phyloP scores from a whole-genome alignment of 257 asterid species.

The Coffea canephora region DNA sequence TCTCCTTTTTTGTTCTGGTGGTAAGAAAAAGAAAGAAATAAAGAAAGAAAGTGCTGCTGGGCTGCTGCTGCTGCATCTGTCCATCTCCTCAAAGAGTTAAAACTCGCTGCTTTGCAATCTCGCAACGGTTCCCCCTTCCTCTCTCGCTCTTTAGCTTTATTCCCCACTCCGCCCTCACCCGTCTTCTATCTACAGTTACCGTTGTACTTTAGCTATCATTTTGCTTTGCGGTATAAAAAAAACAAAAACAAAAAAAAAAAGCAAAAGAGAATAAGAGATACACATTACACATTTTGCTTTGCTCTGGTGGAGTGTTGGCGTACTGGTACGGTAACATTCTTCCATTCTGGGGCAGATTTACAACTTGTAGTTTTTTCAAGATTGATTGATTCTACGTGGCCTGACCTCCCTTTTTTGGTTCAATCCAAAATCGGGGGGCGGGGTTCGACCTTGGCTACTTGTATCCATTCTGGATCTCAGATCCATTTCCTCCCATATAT shows the following conservation, averaged over 20 bases:
- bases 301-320: too few species aligned
- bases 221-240: too few species aligned
- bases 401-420: not conserved
- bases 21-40: too few species aligned
- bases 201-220: not conserved
- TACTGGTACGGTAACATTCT: not conserved
- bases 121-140: slow-evolving; percentile 13
- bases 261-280: too few species aligned
- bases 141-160: slow-evolving; percentile 1
- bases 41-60: too few species aligned
- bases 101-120: slow-evolving; percentile 19
- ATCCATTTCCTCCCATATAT: not conserved
- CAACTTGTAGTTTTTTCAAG: not conserved
- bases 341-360: not conserved
- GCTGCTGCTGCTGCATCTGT: too few species aligned
- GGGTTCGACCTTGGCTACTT: not conserved
- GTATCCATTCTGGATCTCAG: slow-evolving; percentile 1
- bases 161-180: not conserved
- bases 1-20: too few species aligned
- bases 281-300: too few species aligned
- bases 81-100: not conserved
- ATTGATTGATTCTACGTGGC: not conserved
- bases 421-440: not conserved
- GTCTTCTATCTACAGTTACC: slow-evolving; percentile 15
- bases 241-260: too few species aligned